Evolutionary conservation across 2,329 filamentous ascomycete species (phyloP).

Genomic region (Periglandula ipomoeae): DNA sequence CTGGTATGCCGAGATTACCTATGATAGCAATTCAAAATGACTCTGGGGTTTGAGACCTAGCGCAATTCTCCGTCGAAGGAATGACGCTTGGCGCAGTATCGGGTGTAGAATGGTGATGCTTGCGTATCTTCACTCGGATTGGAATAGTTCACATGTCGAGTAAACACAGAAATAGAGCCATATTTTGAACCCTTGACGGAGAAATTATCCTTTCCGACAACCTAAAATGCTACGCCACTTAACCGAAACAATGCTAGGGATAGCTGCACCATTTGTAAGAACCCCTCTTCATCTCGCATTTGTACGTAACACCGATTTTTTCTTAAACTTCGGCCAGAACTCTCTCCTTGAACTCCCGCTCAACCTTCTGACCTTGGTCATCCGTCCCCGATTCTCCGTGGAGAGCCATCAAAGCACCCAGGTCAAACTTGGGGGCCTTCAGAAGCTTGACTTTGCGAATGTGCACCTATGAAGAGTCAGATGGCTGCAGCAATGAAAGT

Average conservation of each 20-base stretch:
- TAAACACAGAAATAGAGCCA: constrained; percentile 18
- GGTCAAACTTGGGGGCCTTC: constrained; percentile 98
- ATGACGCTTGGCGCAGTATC: no score
- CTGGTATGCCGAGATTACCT: no score
- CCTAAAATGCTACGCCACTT: constrained; percentile 35
- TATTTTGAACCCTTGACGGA: constrained; percentile 26
- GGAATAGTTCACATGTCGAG: not conserved
- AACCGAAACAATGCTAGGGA: constrained; percentile 33
- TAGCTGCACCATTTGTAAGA: constrained; percentile 23
- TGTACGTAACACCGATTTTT: constrained; percentile 19
- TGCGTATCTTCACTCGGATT: not conserved
- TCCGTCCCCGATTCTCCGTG: constrained; percentile 96
- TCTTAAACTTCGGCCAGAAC: constrained; percentile 94
- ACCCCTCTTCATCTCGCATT: constrained; percentile 21
- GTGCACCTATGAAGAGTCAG: constrained; percentile 71
- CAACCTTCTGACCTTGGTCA: constrained; percentile 96
- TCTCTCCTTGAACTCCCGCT: constrained; percentile 98
- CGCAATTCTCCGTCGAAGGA: no score
- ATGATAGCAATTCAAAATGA: no score
- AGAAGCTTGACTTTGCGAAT: constrained; percentile 99
- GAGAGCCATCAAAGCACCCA: constrained; percentile 89
- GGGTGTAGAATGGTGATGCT: no score
- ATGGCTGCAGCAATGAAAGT: not conserved
- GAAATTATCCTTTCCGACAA: constrained; percentile 31
- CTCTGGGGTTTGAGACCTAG: no score